Conservation (phyloP, 1,139 yeast species). For the Spencermartinsiella ligniputridi region DNA sequence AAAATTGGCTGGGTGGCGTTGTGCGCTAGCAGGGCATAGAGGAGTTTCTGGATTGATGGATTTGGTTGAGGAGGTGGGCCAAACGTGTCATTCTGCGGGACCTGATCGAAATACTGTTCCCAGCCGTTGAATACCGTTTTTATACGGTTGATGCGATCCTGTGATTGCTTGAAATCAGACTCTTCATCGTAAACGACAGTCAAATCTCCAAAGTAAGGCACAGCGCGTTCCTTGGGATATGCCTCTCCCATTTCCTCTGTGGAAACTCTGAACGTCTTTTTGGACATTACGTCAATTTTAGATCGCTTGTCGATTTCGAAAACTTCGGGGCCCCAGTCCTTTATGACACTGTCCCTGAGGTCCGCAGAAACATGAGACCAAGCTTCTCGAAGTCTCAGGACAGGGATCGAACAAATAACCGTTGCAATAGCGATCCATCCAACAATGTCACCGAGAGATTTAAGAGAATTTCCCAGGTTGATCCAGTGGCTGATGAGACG, state of each 20-base stretch:
- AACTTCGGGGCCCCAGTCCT: constrained; percentile 92
- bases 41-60: constrained; percentile 31
- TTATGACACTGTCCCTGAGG: constrained; percentile 57
- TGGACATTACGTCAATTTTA: constrained; percentile 46
- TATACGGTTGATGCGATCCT: constrained; percentile 62
- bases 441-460: constrained; percentile 85
- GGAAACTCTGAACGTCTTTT: constrained; percentile 66
- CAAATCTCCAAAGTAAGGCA: constrained; percentile 90
- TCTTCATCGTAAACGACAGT: constrained; percentile 2
- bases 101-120: constrained; percentile 57
- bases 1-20: constrained; percentile 26
- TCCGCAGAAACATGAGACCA: constrained; percentile 73
- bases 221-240: constrained; percentile 71
- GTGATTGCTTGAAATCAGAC: constrained; percentile 48
- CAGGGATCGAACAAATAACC: constrained; percentile 75
- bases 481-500: constrained; percentile 78
- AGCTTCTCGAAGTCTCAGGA: constrained; percentile 64
- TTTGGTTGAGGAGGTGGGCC: constrained; percentile 30
- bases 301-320: constrained; percentile 81
- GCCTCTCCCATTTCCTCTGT: constrained; percentile 83
- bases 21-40: constrained; percentile 34
- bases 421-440: constrained; percentile 93
- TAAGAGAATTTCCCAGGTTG: constrained; percentile 71
- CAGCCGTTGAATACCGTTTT: constrained; percentile 75
- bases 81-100: constrained; percentile 37